Evolutionary conservation across 164 flowering plant genomes (phyloP), one percentile per base, ranked within the genome.

Genomic region (Nymphaea thermarum): DNA sequence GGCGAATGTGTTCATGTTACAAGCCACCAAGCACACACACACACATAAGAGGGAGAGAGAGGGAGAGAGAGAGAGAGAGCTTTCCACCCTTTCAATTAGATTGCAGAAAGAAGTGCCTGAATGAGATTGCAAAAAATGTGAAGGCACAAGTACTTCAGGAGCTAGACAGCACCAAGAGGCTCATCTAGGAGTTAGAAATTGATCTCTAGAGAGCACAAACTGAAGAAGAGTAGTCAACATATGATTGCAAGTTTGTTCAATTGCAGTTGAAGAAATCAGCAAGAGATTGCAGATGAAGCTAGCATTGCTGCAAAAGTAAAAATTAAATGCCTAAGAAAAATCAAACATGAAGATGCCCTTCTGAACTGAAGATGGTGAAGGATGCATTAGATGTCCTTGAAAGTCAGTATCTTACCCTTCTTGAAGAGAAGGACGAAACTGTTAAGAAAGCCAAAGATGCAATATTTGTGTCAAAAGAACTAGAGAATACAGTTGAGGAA

Each of bases 231-330:
- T 91, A 89, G 68, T 96, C 97, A 55, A 91, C 81, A n/a, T 7
- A 62, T 6, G 41, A 62, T 8, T n/a, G 6, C 42, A 62, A 7
- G 41, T 62, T 62, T 62, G 64, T 4, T 11, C 3, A 17, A n/a
- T 10, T 62, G 64, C 64, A 64, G 83, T 86, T 51, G 85, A 84
- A 76, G 94, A 89, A 78, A 78, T 87, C 80, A 89, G 74, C 94
- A 85, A 78, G 94, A 96, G 42, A 82, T 86, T 42, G 87, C 86
- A 51, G 87, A 88, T 68, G 97, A 90, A 43, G 84, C 89, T 15
- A 87, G 91, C 69, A 81, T 83, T 70, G 98, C 95, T 17, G 89
- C 89, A 68, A 93, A 83, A 81, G 90, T 90, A n/a, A 36, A 96
- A 87, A 77, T 87, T 93, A 55, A 92, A 90, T 78, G 91, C 88